phyloP scores from a whole-genome alignment of 305 asterid genomes.

The Fraxinus paxiana region DNA sequence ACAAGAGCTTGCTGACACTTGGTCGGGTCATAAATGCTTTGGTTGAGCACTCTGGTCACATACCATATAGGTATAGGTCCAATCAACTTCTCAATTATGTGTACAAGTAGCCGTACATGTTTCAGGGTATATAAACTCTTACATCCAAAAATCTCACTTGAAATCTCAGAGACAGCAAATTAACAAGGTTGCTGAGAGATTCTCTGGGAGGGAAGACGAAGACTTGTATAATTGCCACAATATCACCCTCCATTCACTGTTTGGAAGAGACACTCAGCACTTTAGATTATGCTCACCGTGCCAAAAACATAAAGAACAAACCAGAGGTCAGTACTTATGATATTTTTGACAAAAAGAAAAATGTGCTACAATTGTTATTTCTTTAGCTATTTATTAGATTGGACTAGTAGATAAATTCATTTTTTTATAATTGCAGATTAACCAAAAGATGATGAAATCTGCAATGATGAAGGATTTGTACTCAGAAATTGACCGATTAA shows the following conservation, averaged over 20 bases:
- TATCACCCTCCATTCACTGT: conserved; percentile 48
- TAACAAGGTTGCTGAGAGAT: conserved; percentile 54
- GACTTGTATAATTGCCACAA: conserved; percentile 53
- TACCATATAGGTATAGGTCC: conserved; percentile 46
- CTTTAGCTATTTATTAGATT: conserved; percentile 1
- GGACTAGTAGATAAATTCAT: neutral
- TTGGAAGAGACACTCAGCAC: conserved; percentile 61
- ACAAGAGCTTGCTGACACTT: conserved; percentile 54
- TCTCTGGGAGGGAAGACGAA: conserved; percentile 56
- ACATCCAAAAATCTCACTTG: conserved; percentile 3
- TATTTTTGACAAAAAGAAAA: neutral
- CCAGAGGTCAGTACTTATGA: conserved; percentile 43
- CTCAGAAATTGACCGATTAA: conserved; percentile 36
- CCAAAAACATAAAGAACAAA: conserved; percentile 49
- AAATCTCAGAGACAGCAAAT: conserved; percentile 48
- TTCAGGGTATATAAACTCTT: neutral
- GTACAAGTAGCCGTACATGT: neutral
- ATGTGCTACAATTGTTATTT: neutral
- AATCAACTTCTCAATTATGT: neutral
- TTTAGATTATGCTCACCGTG: conserved; percentile 52
- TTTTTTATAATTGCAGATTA: conserved; percentile 29
- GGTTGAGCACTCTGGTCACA: conserved; percentile 49
- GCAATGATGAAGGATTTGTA: conserved; percentile 36
- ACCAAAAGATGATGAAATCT: conserved; percentile 40
- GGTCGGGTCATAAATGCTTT: conserved; percentile 56